Conservation (phyloP, 257 asterid genomes). For the Fraxinus excelsior region DNA sequence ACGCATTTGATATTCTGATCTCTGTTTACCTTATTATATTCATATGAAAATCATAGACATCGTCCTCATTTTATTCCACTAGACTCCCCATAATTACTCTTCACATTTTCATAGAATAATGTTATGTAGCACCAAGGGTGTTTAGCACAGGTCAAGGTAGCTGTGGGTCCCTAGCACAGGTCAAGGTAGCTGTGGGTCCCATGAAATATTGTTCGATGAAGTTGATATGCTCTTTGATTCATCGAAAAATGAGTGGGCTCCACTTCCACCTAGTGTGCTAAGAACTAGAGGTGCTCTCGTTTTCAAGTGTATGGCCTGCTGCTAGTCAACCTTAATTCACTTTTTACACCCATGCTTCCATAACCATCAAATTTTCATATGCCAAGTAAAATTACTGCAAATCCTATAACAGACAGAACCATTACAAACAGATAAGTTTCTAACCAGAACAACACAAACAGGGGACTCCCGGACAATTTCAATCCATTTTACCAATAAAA, state of each 20-base stretch:
- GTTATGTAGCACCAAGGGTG: background rate
- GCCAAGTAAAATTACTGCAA: background rate
- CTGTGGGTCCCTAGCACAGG: too few species aligned
- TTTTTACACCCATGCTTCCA: background rate
- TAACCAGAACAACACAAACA: background rate
- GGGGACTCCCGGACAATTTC: background rate
- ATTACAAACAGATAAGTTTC: background rate
- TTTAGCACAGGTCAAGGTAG: too few species aligned
- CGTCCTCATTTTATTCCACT: background rate
- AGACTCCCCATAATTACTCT: background rate
- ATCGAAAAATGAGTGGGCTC: background rate
- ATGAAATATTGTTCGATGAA: background rate
- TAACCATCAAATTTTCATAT: background rate
- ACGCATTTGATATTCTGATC: too few species aligned
- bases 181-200: too few species aligned
- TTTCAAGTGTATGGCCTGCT: too few species aligned
- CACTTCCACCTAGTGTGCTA: background rate
- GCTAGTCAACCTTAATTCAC: too few species aligned
- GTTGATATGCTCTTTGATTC: background rate
- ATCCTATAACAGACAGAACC: background rate
- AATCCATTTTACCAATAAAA: constrained; percentile 1
- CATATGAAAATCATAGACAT: too few species aligned
- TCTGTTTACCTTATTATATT: too few species aligned
- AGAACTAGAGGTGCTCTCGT: too few species aligned
- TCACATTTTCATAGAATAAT: background rate